Base-by-base conservation (phyloP, 371 early-diverging fungal genomes). In the Rhizopus sp. region DNA sequence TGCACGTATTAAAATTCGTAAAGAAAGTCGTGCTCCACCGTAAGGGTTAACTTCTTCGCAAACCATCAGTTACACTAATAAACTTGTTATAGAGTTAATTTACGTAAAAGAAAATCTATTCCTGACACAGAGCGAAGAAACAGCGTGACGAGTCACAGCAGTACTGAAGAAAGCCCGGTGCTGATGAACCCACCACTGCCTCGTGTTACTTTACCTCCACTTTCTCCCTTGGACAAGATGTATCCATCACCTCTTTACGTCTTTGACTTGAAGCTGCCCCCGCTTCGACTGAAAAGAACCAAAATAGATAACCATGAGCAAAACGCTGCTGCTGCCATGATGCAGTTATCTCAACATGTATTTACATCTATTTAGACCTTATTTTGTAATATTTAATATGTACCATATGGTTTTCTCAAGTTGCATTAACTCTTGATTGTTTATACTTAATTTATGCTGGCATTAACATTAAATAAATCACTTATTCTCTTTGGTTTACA, bases 1-100 rank as follows among this genome's bases (percentile, higher is more conserved):
- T 5, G 78, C 94, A 16, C 90, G 92, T 59, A 92, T 96, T 38
- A 82, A 93, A 34, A 91, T 94, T 46, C 83, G 94, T 34, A 85
- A 83, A 55, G 81, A 83, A 55, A 62, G 62, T 59, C 46, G 66
- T n/a, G 57, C 59, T 13, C 69, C 65, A 65, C 55, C 62, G 69
- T 69, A 65, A 62, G 49, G 16, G 12, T 39, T 17, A 17, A 30
- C 13, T 54, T 39, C 30, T 23, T 13, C 30, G 35, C 34, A 33
- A 40, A 39, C 41, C 35, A 16, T 23, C 6, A 23, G 29, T 46
- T 50, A 15, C 33, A 37, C 12, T 34, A 37, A 44, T 23, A 44
- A 46, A 16, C n/a, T 40, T 47, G 7, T 2, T 32, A 55, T 57
- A 66, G 62, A 45, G 54, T 46, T 9, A 51, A 50, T 17, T 49